Evolutionary conservation across 148 eudicot species (phyloP).

Genomic region (Suaeda aralocaspica): DNA sequence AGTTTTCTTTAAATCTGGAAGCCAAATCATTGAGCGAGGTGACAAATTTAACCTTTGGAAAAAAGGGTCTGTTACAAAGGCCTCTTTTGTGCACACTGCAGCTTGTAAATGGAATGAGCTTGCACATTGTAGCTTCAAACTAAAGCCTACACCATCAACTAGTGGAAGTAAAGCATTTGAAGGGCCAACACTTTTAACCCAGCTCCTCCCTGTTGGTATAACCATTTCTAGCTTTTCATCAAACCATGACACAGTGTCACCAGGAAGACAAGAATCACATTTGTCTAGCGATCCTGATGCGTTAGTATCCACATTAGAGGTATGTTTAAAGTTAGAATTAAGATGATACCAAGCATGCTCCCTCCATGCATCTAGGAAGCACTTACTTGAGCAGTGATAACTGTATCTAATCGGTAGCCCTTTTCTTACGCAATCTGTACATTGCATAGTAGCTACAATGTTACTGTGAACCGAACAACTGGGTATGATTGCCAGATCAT

Average conservation of each 20-base stretch:
- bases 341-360: constrained; percentile 53
- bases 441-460: constrained; percentile 59
- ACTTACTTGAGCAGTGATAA: constrained; percentile 61
- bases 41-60: constrained; percentile 19
- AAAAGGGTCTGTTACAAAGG: constrained; percentile 47
- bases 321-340: constrained; percentile 36
- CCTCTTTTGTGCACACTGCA: constrained; percentile 14
- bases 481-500: not conserved
- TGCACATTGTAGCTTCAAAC: constrained; percentile 60
- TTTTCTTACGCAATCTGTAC: constrained; percentile 59
- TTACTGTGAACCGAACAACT: constrained; percentile 49
- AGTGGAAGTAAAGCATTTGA: constrained; percentile 54
- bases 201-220: constrained; percentile 22
- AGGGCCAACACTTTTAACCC: constrained; percentile 43
- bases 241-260: constrained; percentile 27
- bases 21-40: constrained; percentile 18
- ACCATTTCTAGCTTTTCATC: constrained; percentile 32
- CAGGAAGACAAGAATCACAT: constrained; percentile 42
- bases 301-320: constrained; percentile 35
- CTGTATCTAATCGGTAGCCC: constrained; percentile 55
- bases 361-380: constrained; percentile 68
- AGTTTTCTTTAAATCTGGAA: constrained; percentile 13
- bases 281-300: constrained; percentile 32
- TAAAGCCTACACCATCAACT: constrained; percentile 68
- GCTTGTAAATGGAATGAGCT: constrained; percentile 23